Conservation (phyloP, 2,329 filamentous ascomycete species). For the Pseudopyricularia javanii region DNA sequence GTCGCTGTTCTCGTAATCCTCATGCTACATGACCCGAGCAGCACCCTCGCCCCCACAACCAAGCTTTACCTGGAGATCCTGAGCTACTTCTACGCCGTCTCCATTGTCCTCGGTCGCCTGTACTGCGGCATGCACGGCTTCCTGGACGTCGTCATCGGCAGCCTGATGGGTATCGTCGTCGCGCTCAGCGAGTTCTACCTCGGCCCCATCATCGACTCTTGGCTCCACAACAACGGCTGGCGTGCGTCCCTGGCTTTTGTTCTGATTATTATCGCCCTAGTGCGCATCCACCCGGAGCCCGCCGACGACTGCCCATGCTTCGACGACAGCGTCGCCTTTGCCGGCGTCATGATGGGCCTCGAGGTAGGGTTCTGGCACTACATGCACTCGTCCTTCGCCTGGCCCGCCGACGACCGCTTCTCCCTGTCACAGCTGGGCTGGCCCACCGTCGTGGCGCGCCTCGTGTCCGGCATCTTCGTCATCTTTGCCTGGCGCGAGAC, state of each 20-base stretch:
- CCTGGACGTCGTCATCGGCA: slow-evolving; percentile 76
- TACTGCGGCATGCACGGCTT: slow-evolving; percentile 99
- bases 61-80: slow-evolving; percentile 53
- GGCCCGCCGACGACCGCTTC: slow-evolving; percentile 42
- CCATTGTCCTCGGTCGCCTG: slow-evolving; percentile 80
- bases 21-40: slow-evolving; percentile 42
- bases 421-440: slow-evolving; percentile 55
- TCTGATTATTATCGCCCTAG: slow-evolving; percentile 58
- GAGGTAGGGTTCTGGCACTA: slow-evolving; percentile 80
- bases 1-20: slow-evolving; percentile 72
- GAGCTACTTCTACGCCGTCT: slow-evolving; percentile 75
- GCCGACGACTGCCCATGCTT: slow-evolving; percentile 96
- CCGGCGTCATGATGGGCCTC: slow-evolving; percentile 76
- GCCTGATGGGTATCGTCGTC: slow-evolving; percentile 58
- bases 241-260: slow-evolving; percentile 51
- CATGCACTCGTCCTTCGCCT: slow-evolving; percentile 35
- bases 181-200: slow-evolving; percentile 48
- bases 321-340: slow-evolving; percentile 89
- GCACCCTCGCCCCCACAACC: slow-evolving; percentile 43
- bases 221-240: slow-evolving; percentile 54
- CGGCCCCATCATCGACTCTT: slow-evolving; percentile 53
- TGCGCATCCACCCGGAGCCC: slow-evolving; percentile 87
- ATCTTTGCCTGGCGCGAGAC: slow-evolving; percentile 84
- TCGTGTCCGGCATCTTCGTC: slow-evolving; percentile 67
- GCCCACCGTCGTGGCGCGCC: slow-evolving; percentile 49